phyloP scores from a whole-genome alignment of 352 stramenopile species.

The Detonula confervacea region DNA sequence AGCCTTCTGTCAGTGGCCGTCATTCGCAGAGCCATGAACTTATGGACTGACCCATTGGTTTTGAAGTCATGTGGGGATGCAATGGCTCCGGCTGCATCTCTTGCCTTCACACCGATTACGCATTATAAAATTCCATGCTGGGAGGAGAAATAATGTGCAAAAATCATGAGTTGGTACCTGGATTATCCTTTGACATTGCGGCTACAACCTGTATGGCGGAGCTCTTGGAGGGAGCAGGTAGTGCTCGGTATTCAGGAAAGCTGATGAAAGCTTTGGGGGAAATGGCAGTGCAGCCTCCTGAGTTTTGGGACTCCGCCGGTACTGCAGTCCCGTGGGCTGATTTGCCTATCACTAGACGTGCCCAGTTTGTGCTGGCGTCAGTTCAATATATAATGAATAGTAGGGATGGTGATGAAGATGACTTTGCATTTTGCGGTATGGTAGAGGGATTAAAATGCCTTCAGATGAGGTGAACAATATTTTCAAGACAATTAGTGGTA shows the following conservation, averaged over 20 bases:
- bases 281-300: background rate
- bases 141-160: background rate
- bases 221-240: conserved; percentile 18
- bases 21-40: conserved; percentile 14
- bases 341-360: background rate
- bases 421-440: background rate
- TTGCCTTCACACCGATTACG: conserved; percentile 12
- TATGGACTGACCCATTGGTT: conserved; percentile 23
- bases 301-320: too few relatives aligned
- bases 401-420: background rate
- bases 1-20: conserved; percentile 17
- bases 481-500: conserved; percentile 10
- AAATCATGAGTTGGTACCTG: conserved; percentile 16
- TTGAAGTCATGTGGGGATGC: conserved; percentile 33
- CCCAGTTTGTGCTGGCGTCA: background rate
- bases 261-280: conserved; percentile 14
- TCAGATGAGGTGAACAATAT: conserved; percentile 12
- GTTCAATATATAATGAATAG: conserved; percentile 5
- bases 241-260: conserved; percentile 9
- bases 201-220: conserved; percentile 12
- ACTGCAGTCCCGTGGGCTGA: background rate
- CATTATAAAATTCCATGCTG: background rate
- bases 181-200: conserved; percentile 1
- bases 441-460: conserved; percentile 13
- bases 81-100: conserved; percentile 26